phyloP scores from a whole-genome alignment of 2,329 filamentous ascomycete genomes.

The Xylariaceae sp. region DNA sequence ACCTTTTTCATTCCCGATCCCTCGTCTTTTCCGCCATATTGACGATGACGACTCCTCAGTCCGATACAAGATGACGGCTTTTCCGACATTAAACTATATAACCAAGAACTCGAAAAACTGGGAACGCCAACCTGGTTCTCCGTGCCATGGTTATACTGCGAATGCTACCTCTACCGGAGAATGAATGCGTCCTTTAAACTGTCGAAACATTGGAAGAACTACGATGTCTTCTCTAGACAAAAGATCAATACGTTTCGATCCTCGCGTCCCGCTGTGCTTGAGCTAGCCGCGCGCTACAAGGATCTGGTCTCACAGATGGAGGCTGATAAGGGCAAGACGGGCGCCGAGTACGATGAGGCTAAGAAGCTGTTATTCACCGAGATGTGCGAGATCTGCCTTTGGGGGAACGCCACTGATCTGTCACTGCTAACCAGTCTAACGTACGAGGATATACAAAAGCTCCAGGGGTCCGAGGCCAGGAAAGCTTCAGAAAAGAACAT shows the following conservation, averaged over 20 bases:
- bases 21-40: not conserved
- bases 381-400: constrained; percentile 95
- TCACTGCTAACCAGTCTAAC: constrained; percentile 88
- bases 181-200: constrained; percentile 79
- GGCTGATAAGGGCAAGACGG: constrained; percentile 56
- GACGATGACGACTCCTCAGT: constrained; percentile 48
- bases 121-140: constrained; percentile 82
- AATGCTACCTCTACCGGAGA: constrained; percentile 95
- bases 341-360: constrained; percentile 63
- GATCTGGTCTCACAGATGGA: constrained; percentile 73
- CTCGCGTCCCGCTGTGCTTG: constrained; percentile 83
- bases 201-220: constrained; percentile 83
- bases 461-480: constrained; percentile 87
- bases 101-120: constrained; percentile 79
- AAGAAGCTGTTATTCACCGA: constrained; percentile 84
- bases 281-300: constrained; percentile 80
- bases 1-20: not conserved
- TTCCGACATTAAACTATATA: constrained; percentile 80
- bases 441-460: constrained; percentile 95
- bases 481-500: constrained; percentile 92
- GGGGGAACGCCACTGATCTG: constrained; percentile 96
- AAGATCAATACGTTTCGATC: constrained; percentile 93
- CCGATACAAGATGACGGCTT: constrained; percentile 79
- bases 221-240: constrained; percentile 88
- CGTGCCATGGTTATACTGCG: constrained; percentile 85